phyloP scores from a whole-genome alignment of 2,329 filamentous ascomycete species.

The Pezicula neosporulosa region DNA sequence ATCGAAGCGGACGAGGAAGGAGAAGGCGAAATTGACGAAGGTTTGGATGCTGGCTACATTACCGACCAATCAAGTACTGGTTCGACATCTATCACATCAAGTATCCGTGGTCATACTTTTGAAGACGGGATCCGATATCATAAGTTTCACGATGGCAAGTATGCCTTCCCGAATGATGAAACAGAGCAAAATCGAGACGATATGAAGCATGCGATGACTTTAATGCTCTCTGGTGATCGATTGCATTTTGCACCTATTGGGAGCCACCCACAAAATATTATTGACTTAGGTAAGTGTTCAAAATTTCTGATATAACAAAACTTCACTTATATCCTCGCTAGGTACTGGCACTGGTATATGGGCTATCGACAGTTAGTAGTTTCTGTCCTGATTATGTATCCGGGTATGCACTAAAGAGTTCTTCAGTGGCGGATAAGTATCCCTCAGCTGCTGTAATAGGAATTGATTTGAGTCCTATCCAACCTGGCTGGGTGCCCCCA shows the following conservation, averaged over 20 bases:
- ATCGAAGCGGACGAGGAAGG: too few relatives aligned
- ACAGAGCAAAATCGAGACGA: slow-evolving; percentile 42
- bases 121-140: slow-evolving; percentile 55
- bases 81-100: slow-evolving; percentile 16
- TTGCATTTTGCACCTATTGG: slow-evolving; percentile 41
- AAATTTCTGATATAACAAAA: background rate
- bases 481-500: slow-evolving; percentile 31
- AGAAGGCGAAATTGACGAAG: too few relatives aligned
- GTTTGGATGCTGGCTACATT: too few relatives aligned
- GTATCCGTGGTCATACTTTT: slow-evolving; percentile 43
- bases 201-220: slow-evolving; percentile 18
- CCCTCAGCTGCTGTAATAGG: slow-evolving; percentile 16
- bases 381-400: background rate
- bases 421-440: background rate
- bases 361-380: slow-evolving; percentile 45
- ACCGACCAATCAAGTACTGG: background rate
- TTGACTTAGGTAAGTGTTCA: slow-evolving; percentile 31
- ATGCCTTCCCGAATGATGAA: slow-evolving; percentile 39
- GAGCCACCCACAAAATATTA: slow-evolving; percentile 24
- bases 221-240: slow-evolving; percentile 36
- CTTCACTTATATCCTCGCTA: background rate
- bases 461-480: slow-evolving; percentile 21
- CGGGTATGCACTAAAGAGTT: background rate
- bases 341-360: slow-evolving; percentile 53
- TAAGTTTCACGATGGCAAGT: slow-evolving; percentile 42